These are phyloP conservation scores for Coemansia sp. DNA, from an alignment of 192 early-diverging fungal species.

Conservation along the genomic window DNA sequence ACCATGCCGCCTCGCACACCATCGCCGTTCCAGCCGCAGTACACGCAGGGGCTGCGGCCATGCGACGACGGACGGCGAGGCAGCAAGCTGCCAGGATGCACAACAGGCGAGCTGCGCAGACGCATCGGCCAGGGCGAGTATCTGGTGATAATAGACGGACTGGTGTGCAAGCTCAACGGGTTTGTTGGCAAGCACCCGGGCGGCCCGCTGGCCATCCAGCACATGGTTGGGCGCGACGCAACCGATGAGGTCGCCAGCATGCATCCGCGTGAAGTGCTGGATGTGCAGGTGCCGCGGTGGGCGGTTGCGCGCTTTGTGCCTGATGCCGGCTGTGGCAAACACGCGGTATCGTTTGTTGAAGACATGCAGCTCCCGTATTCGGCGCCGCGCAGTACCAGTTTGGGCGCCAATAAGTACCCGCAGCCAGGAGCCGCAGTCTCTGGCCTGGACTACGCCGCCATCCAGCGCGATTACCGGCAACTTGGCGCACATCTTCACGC, in stretches of 20 bases:
- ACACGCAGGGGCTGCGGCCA: not conserved
- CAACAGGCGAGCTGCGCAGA: constrained; percentile 36
- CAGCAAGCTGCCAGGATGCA: constrained; percentile 40
- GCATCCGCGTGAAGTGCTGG: constrained; percentile 81
- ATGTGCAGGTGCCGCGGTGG: constrained; percentile 75
- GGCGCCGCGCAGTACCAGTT: constrained; percentile 23
- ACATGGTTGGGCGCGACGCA: constrained; percentile 87
- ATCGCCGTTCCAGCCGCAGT: constrained; percentile 14
- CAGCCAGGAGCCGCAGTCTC: constrained; percentile 6
- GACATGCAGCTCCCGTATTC: constrained; percentile 48
- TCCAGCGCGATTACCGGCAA: constrained; percentile 61
- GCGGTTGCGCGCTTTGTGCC: constrained; percentile 59
- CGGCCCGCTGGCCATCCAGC: constrained; percentile 83
- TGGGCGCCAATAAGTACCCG: constrained; percentile 19
- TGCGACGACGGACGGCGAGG: constrained; percentile 10
- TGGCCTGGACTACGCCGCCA: constrained; percentile 48
- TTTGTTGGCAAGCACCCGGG: constrained; percentile 88
- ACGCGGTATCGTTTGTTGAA: constrained; percentile 39
- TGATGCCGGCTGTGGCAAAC: constrained; percentile 9
- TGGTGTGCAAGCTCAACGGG: constrained; percentile 86
- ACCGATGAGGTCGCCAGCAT: constrained; percentile 86
- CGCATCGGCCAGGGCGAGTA: constrained; percentile 64
- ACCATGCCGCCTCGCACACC: constrained; percentile 30
- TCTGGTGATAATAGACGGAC: constrained; percentile 79
- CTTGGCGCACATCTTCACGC: constrained; percentile 67